Base-by-base conservation (phyloP, 1,139 yeast genomes). In the Protomyces arabidopsidicola region DNA sequence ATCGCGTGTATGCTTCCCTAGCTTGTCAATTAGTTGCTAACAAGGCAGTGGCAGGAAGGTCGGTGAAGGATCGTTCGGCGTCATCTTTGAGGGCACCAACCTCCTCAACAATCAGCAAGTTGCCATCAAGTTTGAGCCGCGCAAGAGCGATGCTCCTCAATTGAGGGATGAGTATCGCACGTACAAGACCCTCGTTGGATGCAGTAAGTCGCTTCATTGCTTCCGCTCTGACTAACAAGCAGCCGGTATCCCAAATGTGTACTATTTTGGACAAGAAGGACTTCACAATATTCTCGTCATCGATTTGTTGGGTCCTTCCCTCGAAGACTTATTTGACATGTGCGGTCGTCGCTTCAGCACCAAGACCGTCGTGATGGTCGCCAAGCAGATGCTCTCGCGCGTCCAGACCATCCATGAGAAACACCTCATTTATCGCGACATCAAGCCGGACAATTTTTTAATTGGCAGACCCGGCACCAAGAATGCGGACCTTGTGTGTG, bases 61-160 rank as follows among this genome's bases (percentile, higher is more conserved):
- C 66, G 98, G 98, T 50, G 98, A 93, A 76, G 98, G 98, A 20
- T 91, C 98, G 1, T 93, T 93, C 78, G 98, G 98, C 24, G 93
- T 91, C 60, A 91, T 93, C 63, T 93, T 91, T 75, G 97, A 91
- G 77, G 98, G 98, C 39, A 85, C 88, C 65, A 93, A 93, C 74
- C 80, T 93, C 69, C 81, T 93, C 70, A 89, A 88, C 73, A 86
- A 78, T 82, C 88, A 74, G 82, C 95, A 77, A 81, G 98, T 77
- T 38, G 87, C 87, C 16, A 84, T 84, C 72, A 84, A 84, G 71
- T 84, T 84, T 69, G 72, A 93, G 76, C 96, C 97, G 34, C 82
- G 97, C 70, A 89, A 90, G 72, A 85, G 95, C n/a, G 98, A 93
- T 72, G 97, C 98, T 4, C 98, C 98, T 6, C 98, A 93, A 76